phyloP scores from a whole-genome alignment of 176 grass and related monocot genomes.

The Rhynchospora breviuscula region DNA sequence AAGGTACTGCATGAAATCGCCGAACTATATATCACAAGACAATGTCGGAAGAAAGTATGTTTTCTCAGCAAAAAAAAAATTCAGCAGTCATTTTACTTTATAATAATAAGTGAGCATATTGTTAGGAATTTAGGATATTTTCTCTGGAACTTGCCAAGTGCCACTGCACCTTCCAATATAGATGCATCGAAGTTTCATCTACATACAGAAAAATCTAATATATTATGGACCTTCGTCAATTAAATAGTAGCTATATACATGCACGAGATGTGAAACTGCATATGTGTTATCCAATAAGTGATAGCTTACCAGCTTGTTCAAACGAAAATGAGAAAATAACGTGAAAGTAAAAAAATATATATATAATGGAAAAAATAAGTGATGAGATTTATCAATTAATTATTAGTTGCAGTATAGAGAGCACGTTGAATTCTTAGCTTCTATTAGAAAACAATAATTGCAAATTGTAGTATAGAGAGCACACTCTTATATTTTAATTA shows the following conservation, averaged over 20 bases:
- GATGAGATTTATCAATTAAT: neutral
- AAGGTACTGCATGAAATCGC: too few relatives aligned
- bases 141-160: neutral
- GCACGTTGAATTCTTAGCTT: too few relatives aligned
- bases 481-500: too few relatives aligned
- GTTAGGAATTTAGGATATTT: too few relatives aligned
- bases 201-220: neutral
- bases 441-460: too few relatives aligned
- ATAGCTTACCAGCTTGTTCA: neutral
- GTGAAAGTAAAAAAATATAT: neutral
- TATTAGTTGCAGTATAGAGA: neutral
- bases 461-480: too few relatives aligned
- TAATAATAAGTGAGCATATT: too few relatives aligned
- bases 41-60: neutral
- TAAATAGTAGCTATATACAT: neutral
- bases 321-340: neutral
- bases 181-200: neutral
- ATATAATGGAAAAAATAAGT: neutral
- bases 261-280: neutral
- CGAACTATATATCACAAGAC: too few relatives aligned
- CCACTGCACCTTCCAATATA: too few relatives aligned
- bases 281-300: neutral
- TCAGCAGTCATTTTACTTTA: neutral
- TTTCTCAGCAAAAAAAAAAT: neutral
- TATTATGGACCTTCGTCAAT: neutral